Conservation (phyloP, 805 yeast genomes). For the Tetrapisispora arboricola region DNA sequence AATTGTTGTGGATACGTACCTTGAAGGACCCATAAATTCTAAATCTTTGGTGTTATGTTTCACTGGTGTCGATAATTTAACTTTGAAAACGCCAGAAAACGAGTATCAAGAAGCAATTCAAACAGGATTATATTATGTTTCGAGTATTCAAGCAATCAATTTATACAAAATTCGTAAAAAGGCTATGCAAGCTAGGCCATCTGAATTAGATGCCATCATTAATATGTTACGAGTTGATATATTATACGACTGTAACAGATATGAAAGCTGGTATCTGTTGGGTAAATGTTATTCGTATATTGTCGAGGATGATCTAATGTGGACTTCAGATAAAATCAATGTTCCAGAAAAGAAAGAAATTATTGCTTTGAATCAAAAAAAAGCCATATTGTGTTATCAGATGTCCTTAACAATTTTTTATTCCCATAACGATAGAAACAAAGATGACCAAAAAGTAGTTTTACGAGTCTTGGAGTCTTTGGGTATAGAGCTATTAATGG, state of each 20-base stretch:
- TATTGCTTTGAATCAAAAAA: constrained; percentile 58
- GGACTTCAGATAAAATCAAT: constrained; percentile 80
- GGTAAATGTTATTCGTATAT: constrained; percentile 70
- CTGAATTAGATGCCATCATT: constrained; percentile 70
- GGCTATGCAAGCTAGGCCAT: constrained; percentile 68
- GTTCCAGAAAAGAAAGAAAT: constrained; percentile 46
- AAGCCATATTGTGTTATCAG: constrained; percentile 58
- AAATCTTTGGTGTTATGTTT: constrained; percentile 33
- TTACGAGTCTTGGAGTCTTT: constrained; percentile 12
- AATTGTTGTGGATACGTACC: constrained; percentile 35
- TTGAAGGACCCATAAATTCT: constrained; percentile 14
- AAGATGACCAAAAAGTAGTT: constrained; percentile 13
- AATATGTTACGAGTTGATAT: constrained; percentile 58
- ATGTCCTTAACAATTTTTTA: constrained; percentile 40
- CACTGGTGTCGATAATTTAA: constrained; percentile 36
- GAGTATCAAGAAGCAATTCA: constrained; percentile 46
- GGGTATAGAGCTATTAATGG: constrained; percentile 35
- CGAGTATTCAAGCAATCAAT: constrained; percentile 25
- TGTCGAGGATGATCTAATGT: constrained; percentile 83
- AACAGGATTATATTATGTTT: constrained; percentile 45
- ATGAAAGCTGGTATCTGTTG: constrained; percentile 79
- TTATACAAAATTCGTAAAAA: constrained; percentile 51
- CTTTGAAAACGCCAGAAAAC: constrained; percentile 24
- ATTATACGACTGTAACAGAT: constrained; percentile 50
- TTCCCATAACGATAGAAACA: background rate